Evolutionary conservation across 768 basidiomycete species (phyloP), one percentile per base, ranked within the genome.

Genomic region (Lactarius trivialis): DNA sequence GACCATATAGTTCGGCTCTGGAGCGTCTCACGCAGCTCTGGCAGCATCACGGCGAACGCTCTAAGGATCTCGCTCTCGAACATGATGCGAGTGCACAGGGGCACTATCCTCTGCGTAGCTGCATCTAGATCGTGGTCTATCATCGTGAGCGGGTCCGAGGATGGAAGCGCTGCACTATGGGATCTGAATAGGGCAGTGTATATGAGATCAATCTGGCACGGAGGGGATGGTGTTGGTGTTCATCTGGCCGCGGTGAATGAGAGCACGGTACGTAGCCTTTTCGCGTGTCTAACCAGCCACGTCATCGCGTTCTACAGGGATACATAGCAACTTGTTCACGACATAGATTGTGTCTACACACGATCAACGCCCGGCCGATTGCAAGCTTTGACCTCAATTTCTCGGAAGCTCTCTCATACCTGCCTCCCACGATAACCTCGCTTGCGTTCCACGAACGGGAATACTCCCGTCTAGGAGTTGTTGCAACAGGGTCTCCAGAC

Each of bases 381-480:
- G 85, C 85, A 0, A 80, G 78, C 14, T 71, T 93, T 36, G 86
- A 91, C 65, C 76, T 92, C 1, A 77, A 78, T 3, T 73, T 77
- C 26, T 71, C 79, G 24, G 73, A 76, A 4, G 77, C 78, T 41
- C 78, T 79, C 1, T 58, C 74, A 7, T 74, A 81, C 19, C 78
- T 78, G 2, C 65, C 61, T 5, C 81, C 82, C 0, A 76, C 76
- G 4, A 85, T 95, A 58, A 88, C 87, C 0, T 85, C 89, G 0
- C 73, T 97, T 55, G 85, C 88, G 0, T 96, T 96, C 76, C 88
- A 92, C 62, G 91, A 95, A 69, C 83, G 94, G 36, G 94, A 96
- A 69, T 96, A 90, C 71, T 85, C 89, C 0, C 79, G 81, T 63
- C 76, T 84, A 0, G 90, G 90, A 4, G 78, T 93, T 4, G 78